Base-by-base conservation (phyloP, 805 yeast species). In the Saturnispora dispora region DNA sequence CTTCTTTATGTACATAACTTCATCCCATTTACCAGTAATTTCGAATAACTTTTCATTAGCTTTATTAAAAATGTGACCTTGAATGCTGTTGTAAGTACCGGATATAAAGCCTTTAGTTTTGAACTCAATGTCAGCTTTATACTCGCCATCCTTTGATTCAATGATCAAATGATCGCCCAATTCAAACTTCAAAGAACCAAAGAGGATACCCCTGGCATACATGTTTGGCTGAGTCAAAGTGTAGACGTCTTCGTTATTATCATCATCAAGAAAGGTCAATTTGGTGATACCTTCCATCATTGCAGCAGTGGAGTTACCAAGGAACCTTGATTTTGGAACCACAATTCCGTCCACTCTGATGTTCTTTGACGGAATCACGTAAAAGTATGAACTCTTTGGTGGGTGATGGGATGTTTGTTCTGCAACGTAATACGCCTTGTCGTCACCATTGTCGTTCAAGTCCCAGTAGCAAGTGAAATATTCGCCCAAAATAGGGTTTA, bases 331-430 rank as follows among this genome's bases (percentile, higher is more conserved):
- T 62, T 79, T 83, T 22, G 99, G 99, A 43, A 88, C 74, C 18
- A 89, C 81, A 13, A 85, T 76, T 30, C 99, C 99, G 62, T 93
- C 99, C 22, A 84, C 88, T 55, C 93, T 78, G 53, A 93, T 86
- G 58, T 79, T 79, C 53, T 78, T 77, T 52, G 81, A 85, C 0
- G 99, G 99, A 36, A 87, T 77, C 68, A 83, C 73, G 65, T 88
- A 93, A 63, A 89, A 93, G 67, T 91, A 93, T 0, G 96, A 83
- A 0, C 96, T 88, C 64, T 93, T 85, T 13, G 99, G 99, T n/a
- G 99, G 98, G 65, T 93, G 99, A 63, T 93, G 99, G 32, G 96
- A 86, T 0, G 97, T 90, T 67, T 93, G 99, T 66, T 93, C 99
- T 1, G 97, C 75, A 20, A 91, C 68, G 65, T 91, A 93, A 64